A percentile compares a stretch with the other conserved stretches of the same genome.
Evolutionary conservation across 768 basidiomycete genomes (phyloP).

Genomic region (Trametes gibbosa): DNA sequence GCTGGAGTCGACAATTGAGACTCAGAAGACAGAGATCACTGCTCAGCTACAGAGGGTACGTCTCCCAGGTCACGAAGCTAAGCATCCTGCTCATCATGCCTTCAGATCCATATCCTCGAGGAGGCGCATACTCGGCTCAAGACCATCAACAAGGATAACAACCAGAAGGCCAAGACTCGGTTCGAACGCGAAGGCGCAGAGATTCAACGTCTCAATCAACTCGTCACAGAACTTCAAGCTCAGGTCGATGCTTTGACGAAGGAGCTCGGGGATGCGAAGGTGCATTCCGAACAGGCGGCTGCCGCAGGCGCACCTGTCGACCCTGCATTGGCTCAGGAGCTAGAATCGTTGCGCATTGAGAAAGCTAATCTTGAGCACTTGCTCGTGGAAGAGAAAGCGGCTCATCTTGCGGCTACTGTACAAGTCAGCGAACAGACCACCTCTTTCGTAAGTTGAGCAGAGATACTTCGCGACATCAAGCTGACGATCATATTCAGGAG

Average conservation of each 20-base stretch:
- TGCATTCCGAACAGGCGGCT: constrained; percentile 24
- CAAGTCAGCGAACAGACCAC: constrained; percentile 23
- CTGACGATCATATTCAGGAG: constrained; percentile 36
- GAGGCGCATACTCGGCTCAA: constrained; percentile 12
- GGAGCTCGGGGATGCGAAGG: constrained; percentile 35
- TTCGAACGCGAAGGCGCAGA: constrained; percentile 15
- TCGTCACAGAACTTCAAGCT: constrained; percentile 21
- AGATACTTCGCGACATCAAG: not conserved
- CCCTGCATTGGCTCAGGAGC: constrained; percentile 32
- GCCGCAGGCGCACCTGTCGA: constrained; percentile 17
- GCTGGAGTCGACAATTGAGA: constrained; percentile 13
- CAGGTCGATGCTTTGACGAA: constrained; percentile 24
- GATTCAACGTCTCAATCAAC: constrained; percentile 18
- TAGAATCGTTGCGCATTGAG: constrained; percentile 37
- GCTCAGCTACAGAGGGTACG: constrained; percentile 23
- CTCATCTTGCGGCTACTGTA: constrained; percentile 11
- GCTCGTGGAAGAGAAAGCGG: constrained; percentile 37
- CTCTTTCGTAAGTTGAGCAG: constrained; percentile 32
- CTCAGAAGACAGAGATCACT: constrained; percentile 8
- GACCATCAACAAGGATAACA: constrained; percentile 27
- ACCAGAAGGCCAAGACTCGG: constrained; percentile 22
- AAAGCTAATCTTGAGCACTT: constrained; percentile 39
- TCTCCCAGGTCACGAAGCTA: not conserved
- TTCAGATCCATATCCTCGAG: constrained; percentile 15
- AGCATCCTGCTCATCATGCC: not conserved